A percentile compares a stretch with the other conserved stretches of the same genome.
Conservation (phyloP, 345 rosid species). For the Erodium maritimum region DNA sequence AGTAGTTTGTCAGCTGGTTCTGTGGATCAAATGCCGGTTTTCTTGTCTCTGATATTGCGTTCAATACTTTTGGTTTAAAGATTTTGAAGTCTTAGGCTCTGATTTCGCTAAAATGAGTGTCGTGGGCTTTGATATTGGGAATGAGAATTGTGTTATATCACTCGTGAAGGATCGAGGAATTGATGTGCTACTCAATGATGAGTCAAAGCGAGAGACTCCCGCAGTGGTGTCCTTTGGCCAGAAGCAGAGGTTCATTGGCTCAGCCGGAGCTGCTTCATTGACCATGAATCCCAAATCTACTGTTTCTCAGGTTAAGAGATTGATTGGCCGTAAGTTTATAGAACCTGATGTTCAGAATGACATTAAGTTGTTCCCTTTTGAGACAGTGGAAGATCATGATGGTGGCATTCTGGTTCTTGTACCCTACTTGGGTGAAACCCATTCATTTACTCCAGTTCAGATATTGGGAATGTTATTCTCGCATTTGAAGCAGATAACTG, state of each 20-base stretch:
- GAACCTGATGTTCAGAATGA: slow-evolving; percentile 40
- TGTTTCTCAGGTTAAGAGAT: slow-evolving; percentile 40
- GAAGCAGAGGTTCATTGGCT: slow-evolving; percentile 45
- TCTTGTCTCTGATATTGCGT: not conserved
- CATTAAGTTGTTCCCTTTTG: slow-evolving; percentile 30
- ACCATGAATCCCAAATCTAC: slow-evolving; percentile 41
- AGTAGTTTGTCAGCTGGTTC: not conserved
- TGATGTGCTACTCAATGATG: slow-evolving; percentile 48
- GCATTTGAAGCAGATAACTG: slow-evolving; percentile 40
- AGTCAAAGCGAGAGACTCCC: slow-evolving; percentile 46
- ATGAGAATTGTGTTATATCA: slow-evolving; percentile 45
- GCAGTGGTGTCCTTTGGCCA: slow-evolving; percentile 44
- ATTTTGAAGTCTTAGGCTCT: not conserved
- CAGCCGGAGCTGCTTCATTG: slow-evolving; percentile 43
- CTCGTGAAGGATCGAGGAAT: slow-evolving; percentile 44
- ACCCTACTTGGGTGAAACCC: slow-evolving; percentile 30
- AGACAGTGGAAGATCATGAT: slow-evolving; percentile 28
- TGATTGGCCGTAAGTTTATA: slow-evolving; percentile 31
- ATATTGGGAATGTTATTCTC: slow-evolving; percentile 43
- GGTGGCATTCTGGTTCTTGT: slow-evolving; percentile 37
- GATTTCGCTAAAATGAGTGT: slow-evolving; percentile 32
- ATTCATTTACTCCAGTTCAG: slow-evolving; percentile 31
- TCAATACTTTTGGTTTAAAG: not conserved
- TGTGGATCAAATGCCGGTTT: not conserved
- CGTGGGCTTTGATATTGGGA: slow-evolving; percentile 50